Percentiles rank a stretch among this genome's conserved stretches.
Conservation (phyloP, 257 asterid species). For the Nicotiana obtusifolia region DNA sequence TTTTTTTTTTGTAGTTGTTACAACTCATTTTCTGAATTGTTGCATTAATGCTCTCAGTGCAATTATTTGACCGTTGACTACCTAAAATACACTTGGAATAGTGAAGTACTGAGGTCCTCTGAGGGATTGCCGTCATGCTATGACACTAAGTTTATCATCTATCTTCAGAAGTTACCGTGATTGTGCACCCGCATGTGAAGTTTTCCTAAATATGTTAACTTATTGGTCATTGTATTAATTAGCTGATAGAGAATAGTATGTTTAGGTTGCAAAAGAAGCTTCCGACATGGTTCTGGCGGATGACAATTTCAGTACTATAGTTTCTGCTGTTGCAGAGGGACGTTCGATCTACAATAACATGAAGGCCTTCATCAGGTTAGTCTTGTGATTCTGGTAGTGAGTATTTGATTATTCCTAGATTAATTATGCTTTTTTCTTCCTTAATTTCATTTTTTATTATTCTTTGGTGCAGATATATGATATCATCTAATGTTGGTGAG, state of each 20-base stretch:
- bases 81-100: neutral
- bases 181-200: neutral
- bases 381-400: neutral
- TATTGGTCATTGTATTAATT: neutral
- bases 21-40: neutral
- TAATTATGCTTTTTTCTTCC: neutral
- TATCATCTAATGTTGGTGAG: slow-evolving; percentile 87
- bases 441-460: neutral
- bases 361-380: slow-evolving; percentile 89
- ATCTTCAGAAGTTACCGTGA: neutral
- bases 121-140: neutral
- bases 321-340: slow-evolving; percentile 80
- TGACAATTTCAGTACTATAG: slow-evolving; percentile 90
- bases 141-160: neutral
- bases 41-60: neutral
- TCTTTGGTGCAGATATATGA: slow-evolving; percentile 65
- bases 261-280: slow-evolving; percentile 85
- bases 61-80: neutral
- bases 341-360: slow-evolving; percentile 87
- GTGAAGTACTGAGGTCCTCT: neutral
- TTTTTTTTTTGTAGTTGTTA: neutral
- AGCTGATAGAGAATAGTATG: neutral
- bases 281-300: slow-evolving; percentile 91
- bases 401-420: neutral
- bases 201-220: neutral